These are phyloP conservation scores for Blastobotrys malaysiensis DNA, from an alignment of 1,139 yeast genomes.

Conservation along the genomic window DNA sequence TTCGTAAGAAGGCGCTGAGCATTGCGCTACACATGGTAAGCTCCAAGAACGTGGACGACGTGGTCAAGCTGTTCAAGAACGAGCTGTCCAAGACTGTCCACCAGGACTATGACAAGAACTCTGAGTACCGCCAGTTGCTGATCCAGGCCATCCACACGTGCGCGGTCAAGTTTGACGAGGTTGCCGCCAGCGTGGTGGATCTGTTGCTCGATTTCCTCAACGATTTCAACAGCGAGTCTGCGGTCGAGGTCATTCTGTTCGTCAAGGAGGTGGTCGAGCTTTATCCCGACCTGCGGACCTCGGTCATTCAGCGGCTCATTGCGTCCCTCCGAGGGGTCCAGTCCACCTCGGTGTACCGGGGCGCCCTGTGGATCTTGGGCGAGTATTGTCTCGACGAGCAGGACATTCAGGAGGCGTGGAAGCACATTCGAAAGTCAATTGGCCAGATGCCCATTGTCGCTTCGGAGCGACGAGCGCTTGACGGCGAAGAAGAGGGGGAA, in stretches of 20 bases:
- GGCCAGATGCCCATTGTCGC: conserved; percentile 91
- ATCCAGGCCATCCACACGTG: conserved; percentile 85
- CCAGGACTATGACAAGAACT: conserved; percentile 61
- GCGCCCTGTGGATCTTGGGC: conserved; percentile 94
- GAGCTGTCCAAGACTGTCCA: conserved; percentile 70
- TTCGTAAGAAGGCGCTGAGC: conserved; percentile 79
- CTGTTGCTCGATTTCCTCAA: conserved; percentile 79
- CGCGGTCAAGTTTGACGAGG: conserved; percentile 84
- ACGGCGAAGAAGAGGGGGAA: conserved; percentile 23
- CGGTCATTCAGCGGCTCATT: conserved; percentile 62
- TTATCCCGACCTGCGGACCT: conserved; percentile 72
- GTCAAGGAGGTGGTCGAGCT: conserved; percentile 92
- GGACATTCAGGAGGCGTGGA: conserved; percentile 83
- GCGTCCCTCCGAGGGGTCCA: conserved; percentile 60
- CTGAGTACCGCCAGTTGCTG: conserved; percentile 83
- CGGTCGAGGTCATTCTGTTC: conserved; percentile 81
- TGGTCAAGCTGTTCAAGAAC: conserved; percentile 82
- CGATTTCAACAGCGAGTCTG: conserved; percentile 79
- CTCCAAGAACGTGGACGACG: conserved; percentile 90
- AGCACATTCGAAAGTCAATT: conserved; percentile 69
- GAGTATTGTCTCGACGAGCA: conserved; percentile 74
- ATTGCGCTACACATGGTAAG: conserved; percentile 76
- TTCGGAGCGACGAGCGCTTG: conserved; percentile 51
- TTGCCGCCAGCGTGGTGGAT: conserved; percentile 87
- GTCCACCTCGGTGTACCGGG: conserved; percentile 88